A percentile compares a stretch with the other conserved stretches of the same genome.
Conservation (phyloP, 768 basidiomycete genomes). For the Daedaleopsis sinensis region DNA sequence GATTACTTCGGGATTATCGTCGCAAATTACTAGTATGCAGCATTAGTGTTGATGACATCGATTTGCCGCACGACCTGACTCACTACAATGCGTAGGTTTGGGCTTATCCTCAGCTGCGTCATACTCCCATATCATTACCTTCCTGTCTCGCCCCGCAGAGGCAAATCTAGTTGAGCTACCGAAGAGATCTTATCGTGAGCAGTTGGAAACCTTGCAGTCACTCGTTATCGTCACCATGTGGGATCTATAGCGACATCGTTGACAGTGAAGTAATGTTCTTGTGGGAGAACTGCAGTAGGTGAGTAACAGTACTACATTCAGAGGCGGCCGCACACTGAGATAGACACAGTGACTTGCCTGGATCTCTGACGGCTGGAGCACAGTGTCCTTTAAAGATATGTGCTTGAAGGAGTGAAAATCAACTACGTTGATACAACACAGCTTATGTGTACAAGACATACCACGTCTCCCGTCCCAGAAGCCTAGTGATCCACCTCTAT, state of each 20-base stretch:
- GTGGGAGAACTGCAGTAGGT: background rate
- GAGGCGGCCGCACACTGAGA: background rate
- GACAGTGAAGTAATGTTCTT: constrained; percentile 53
- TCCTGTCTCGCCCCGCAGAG: constrained; percentile 51
- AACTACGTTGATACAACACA: background rate
- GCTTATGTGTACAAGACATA: background rate
- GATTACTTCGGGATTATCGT: constrained; percentile 15
- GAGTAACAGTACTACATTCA: background rate
- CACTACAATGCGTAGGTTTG: background rate
- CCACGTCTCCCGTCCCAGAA: constrained; percentile 2
- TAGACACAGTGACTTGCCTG: background rate
- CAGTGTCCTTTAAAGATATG: background rate
- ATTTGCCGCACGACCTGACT: background rate
- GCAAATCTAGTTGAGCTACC: constrained; percentile 43
- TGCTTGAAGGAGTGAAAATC: too few species aligned
- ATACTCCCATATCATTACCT: constrained; percentile 46
- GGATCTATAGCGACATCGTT: constrained; percentile 61
- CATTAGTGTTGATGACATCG: background rate
- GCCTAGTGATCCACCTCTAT: constrained; percentile 12
- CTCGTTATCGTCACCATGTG: constrained; percentile 34
- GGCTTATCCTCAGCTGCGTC: constrained; percentile 26
- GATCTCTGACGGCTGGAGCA: background rate
- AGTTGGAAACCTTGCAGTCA: too few species aligned
- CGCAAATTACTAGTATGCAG: constrained; percentile 7
- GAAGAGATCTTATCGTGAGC: background rate